Evolutionary conservation across 768 basidiomycete species (phyloP).

Genomic region (Lyophyllum decastes): DNA sequence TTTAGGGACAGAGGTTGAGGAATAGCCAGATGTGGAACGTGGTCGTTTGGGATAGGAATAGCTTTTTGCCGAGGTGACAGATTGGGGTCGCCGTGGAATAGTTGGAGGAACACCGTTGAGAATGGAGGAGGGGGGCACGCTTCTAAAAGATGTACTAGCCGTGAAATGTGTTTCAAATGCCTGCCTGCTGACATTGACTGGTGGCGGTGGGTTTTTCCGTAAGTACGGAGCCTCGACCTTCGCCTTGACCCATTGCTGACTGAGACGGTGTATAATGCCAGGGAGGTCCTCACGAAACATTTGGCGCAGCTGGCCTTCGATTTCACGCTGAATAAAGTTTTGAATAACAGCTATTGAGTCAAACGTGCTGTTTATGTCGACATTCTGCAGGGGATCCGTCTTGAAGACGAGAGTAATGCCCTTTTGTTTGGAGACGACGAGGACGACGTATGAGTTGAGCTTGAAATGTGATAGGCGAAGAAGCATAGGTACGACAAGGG

Average conservation of each 20-base stretch:
- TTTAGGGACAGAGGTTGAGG: conserved; percentile 22
- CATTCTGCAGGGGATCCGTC: conserved; percentile 96
- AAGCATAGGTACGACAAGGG: conserved; percentile 97
- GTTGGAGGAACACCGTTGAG: conserved; percentile 2
- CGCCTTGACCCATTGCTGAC: conserved; percentile 94
- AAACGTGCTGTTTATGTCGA: conserved; percentile 97
- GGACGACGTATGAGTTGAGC: conserved; percentile 93
- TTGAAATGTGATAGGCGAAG: conserved; percentile 95
- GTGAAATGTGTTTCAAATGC: conserved; percentile 40
- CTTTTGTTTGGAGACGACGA: conserved; percentile 96
- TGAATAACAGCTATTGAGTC: conserved; percentile 98
- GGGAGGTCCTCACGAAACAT: conserved; percentile 98
- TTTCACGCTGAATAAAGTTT: conserved; percentile 96
- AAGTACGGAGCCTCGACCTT: conserved; percentile 93
- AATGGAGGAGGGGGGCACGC: conserved; percentile 16
- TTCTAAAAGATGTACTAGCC: conserved; percentile 36
- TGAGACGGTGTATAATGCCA: conserved; percentile 93
- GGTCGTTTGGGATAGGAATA: conserved; percentile 26
- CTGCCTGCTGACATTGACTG: conserved; percentile 22
- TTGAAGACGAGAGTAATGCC: conserved; percentile 99
- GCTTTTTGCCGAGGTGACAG: conserved; percentile 9
- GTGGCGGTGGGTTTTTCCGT: conserved; percentile 47
- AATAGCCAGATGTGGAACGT: conserved; percentile 45
- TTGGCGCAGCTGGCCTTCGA: conserved; percentile 94
- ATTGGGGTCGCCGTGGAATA: conserved; percentile 9